Conservation (phyloP, 805 yeast genomes). For the Ascoidea asiatica region DNA sequence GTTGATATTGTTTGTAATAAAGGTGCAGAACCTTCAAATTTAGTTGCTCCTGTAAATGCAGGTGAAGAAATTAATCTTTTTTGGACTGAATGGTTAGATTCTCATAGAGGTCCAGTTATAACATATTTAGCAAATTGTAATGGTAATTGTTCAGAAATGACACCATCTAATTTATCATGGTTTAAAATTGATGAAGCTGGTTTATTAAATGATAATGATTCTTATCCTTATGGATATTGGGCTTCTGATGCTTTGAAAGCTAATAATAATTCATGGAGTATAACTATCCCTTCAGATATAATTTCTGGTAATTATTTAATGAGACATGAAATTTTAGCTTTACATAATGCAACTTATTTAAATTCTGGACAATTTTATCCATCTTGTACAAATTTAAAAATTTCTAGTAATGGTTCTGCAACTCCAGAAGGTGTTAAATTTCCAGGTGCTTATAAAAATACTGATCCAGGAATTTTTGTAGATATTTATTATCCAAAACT, state of each 20-base stretch:
- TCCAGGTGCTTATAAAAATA: slow-evolving; percentile 9
- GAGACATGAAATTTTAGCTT: slow-evolving; percentile 9
- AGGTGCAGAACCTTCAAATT: slow-evolving; percentile 1
- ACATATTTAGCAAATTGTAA: slow-evolving; percentile 7
- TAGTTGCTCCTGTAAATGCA: slow-evolving; percentile 4
- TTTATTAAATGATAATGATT: too few relatives aligned
- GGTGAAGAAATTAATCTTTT: slow-evolving; percentile 5
- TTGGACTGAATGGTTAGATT: slow-evolving; percentile 6
- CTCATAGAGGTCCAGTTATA: slow-evolving; percentile 9
- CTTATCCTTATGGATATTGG: slow-evolving; percentile 3
- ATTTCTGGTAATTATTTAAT: slow-evolving; percentile 7
- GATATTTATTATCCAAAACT: slow-evolving; percentile 4
- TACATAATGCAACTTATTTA: slow-evolving; percentile 4
- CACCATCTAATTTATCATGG: slow-evolving; percentile 5
- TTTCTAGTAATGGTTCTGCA: slow-evolving; percentile 4
- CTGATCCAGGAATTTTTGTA: slow-evolving; percentile 8
- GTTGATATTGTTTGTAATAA: slow-evolving; percentile 6
- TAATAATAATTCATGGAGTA: slow-evolving; percentile 6
- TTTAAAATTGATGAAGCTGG: slow-evolving; percentile 9
- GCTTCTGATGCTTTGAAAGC: slow-evolving; percentile 6
- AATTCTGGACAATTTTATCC: slow-evolving; percentile 8
- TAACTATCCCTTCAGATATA: slow-evolving; percentile 6
- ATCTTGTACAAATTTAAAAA: slow-evolving; percentile 7
- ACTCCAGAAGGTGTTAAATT: slow-evolving; percentile 7
- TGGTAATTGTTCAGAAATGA: slow-evolving; percentile 1